Conservation (phyloP, 805 yeast genomes). For the Starmerella potacharoeniae region DNA sequence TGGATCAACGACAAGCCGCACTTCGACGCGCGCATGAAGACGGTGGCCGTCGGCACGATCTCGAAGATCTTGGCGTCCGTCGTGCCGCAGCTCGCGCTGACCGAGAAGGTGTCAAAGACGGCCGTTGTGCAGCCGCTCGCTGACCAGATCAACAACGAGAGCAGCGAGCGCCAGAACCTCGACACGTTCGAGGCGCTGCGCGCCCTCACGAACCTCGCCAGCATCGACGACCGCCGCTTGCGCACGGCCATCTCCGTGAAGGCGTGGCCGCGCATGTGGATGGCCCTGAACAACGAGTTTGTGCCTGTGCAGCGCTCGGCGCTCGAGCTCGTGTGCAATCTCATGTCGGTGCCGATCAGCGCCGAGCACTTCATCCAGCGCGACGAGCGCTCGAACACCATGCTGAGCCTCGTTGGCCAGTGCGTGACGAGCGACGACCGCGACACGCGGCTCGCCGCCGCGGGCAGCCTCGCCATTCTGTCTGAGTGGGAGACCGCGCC, state of each 20-base stretch:
- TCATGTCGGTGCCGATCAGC: constrained; percentile 33
- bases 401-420: constrained; percentile 27
- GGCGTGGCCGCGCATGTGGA: constrained; percentile 40
- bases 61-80: constrained; percentile 30
- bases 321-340: constrained; percentile 53
- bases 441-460: constrained; percentile 29
- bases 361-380: constrained; percentile 32
- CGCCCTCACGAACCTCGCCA: constrained; percentile 58
- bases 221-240: constrained; percentile 34
- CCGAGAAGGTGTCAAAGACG: constrained; percentile 25
- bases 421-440: constrained; percentile 26
- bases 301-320: constrained; percentile 44
- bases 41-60: constrained; percentile 23
- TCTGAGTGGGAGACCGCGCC: constrained; percentile 31
- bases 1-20: constrained; percentile 19
- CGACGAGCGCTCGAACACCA: constrained; percentile 22
- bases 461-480: constrained; percentile 33
- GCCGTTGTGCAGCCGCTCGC: constrained; percentile 28
- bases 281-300: constrained; percentile 36
- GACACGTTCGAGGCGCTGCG: constrained; percentile 45
- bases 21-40: constrained; percentile 18
- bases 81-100: constrained; percentile 29
- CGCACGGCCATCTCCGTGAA: constrained; percentile 33
- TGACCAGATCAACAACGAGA: constrained; percentile 23
- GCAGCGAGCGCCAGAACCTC: constrained; percentile 23